Percentiles rank a stretch among this genome's conserved stretches.
Evolutionary conservation across 805 yeast species (phyloP).

Genomic region (Candida caryicola): DNA sequence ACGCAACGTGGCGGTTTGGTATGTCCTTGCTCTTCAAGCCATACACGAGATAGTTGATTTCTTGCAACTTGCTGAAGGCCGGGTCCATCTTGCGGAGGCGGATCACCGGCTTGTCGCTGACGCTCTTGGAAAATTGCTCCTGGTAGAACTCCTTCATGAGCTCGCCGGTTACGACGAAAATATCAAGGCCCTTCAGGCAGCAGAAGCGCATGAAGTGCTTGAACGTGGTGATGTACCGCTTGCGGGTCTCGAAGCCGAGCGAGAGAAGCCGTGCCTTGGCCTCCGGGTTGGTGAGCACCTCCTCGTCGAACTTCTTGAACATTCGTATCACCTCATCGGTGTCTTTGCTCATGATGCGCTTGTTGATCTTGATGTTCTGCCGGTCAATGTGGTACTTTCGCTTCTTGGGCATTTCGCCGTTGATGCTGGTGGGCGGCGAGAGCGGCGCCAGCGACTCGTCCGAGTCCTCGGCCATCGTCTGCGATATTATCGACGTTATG

Average conservation of each 20-base stretch:
- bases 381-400: slow-evolving; percentile 11
- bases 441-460: slow-evolving; percentile 1
- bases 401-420: slow-evolving; percentile 3
- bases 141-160: slow-evolving; percentile 15
- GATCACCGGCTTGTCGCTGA: slow-evolving; percentile 14
- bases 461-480: slow-evolving; percentile 2
- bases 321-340: slow-evolving; percentile 14
- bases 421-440: not conserved
- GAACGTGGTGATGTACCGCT: slow-evolving; percentile 16
- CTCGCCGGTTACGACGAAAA: slow-evolving; percentile 14
- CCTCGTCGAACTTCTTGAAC: slow-evolving; percentile 16
- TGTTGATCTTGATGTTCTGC: slow-evolving; percentile 14
- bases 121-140: slow-evolving; percentile 12
- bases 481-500: slow-evolving; percentile 4
- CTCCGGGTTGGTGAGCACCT: slow-evolving; percentile 12
- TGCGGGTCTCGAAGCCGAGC: slow-evolving; percentile 15
- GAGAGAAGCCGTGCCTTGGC: slow-evolving; percentile 14
- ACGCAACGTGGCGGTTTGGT: slow-evolving; percentile 12
- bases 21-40: slow-evolving; percentile 12
- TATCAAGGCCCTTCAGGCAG: slow-evolving; percentile 11
- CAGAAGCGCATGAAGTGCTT: slow-evolving; percentile 15
- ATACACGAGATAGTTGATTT: slow-evolving; percentile 15
- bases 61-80: slow-evolving; percentile 15
- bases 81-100: slow-evolving; percentile 16
- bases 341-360: slow-evolving; percentile 15